These are phyloP conservation scores for Botrytis medusae DNA, from an alignment of 2,329 filamentous ascomycete genomes.

Conservation along the genomic window DNA sequence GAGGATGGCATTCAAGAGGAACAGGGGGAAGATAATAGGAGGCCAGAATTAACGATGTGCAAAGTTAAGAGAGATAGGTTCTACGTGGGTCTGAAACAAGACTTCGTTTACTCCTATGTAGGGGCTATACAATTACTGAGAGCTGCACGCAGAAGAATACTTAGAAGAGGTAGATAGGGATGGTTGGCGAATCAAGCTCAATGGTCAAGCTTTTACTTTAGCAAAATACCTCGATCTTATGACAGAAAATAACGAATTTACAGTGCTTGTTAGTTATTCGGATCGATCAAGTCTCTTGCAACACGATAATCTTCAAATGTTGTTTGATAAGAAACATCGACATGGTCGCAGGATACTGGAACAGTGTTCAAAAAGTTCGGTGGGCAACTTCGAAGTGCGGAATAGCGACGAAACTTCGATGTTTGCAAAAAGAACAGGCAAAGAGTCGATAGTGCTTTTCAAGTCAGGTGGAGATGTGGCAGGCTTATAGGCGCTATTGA, in stretches of 20 bases:
- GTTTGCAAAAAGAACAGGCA: background rate
- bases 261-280: background rate
- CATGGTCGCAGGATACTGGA: background rate
- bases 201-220: background rate
- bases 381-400: background rate
- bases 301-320: background rate
- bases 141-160: slow-evolving; percentile 26
- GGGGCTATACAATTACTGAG: slow-evolving; percentile 27
- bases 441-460: background rate
- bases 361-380: background rate
- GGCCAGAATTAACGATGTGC: slow-evolving; percentile 33
- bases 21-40: slow-evolving; percentile 3
- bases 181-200: background rate
- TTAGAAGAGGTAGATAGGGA: slow-evolving; percentile 8
- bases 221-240: background rate
- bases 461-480: background rate
- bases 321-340: background rate
- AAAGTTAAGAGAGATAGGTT: slow-evolving; percentile 37
- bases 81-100: slow-evolving; percentile 18
- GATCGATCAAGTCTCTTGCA: background rate
- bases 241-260: no score
- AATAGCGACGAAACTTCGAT: background rate
- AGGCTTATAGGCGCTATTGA: background rate
- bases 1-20: background rate
- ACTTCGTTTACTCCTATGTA: slow-evolving; percentile 25